These are phyloP conservation scores for Penicillium sp. DNA, from an alignment of 2,329 filamentous ascomycete species.

Conservation along the genomic window DNA sequence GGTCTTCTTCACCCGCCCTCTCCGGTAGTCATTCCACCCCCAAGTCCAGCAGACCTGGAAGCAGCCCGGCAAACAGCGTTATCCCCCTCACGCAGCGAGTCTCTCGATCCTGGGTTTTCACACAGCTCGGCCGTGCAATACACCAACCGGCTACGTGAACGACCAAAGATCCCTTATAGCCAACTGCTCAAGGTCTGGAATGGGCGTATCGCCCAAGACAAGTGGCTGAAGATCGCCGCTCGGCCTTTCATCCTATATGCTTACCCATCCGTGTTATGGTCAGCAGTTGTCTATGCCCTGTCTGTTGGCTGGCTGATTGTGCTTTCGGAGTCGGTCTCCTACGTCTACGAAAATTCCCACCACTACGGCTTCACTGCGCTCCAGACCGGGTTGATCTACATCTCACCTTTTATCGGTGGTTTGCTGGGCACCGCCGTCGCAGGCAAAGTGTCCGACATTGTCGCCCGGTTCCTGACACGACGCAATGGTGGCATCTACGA, in stretches of 20 bases:
- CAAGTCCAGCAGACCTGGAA: conserved; percentile 30
- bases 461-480: conserved; percentile 76
- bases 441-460: conserved; percentile 78
- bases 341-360: conserved; percentile 68
- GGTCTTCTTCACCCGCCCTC: conserved; percentile 12
- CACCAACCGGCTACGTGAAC: conserved; percentile 65
- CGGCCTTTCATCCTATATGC: conserved; percentile 82
- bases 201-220: conserved; percentile 73
- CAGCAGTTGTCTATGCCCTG: conserved; percentile 75
- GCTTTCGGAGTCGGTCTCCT: conserved; percentile 78
- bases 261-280: conserved; percentile 90
- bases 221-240: conserved; percentile 72
- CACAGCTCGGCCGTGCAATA: conserved; percentile 51
- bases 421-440: conserved; percentile 89
- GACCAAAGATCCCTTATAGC: conserved; percentile 66
- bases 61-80: conserved; percentile 17
- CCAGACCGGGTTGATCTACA: conserved; percentile 79
- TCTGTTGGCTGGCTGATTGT: conserved; percentile 96
- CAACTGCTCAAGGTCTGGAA: conserved; percentile 75
- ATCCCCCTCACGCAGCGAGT: conserved; percentile 34
- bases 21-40: conserved; percentile 2
- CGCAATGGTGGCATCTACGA: conserved; percentile 93
- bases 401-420: conserved; percentile 85
- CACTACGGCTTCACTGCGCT: conserved; percentile 79
- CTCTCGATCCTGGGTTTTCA: conserved; percentile 28